phyloP scores from a whole-genome alignment of 768 basidiomycete species.

The Clavulina sp. region DNA sequence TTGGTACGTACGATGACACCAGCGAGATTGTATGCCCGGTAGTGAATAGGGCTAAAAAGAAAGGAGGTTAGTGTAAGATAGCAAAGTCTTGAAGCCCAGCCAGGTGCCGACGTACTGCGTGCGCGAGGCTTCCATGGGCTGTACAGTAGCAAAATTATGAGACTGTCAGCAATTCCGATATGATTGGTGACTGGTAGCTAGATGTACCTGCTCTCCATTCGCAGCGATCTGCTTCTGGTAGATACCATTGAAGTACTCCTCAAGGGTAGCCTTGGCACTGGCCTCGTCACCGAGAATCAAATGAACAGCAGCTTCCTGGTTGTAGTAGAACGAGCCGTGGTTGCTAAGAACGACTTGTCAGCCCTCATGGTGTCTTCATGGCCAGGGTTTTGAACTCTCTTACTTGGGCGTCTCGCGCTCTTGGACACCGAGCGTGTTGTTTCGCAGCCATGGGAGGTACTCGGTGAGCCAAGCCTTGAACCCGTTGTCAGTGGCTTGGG shows the following conservation, averaged over 20 bases:
- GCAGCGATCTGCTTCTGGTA: slow-evolving; percentile 16
- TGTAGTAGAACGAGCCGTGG: slow-evolving; percentile 18
- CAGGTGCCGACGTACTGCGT: slow-evolving; percentile 6
- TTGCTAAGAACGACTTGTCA: slow-evolving; percentile 10
- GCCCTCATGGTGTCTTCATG: slow-evolving; percentile 7
- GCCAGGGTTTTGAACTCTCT: slow-evolving; percentile 1
- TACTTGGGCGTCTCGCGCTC: slow-evolving; percentile 9
- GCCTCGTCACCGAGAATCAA: slow-evolving; percentile 13
- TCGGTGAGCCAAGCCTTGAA: slow-evolving; percentile 13
- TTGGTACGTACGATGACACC: slow-evolving; percentile 12
- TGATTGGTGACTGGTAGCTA: neutral
- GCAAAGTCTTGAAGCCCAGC: neutral
- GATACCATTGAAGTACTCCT: slow-evolving; percentile 13
- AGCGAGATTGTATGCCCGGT: slow-evolving; percentile 18
- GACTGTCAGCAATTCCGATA: slow-evolving; percentile 2
- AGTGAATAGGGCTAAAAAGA: slow-evolving; percentile 15
- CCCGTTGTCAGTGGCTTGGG: slow-evolving; percentile 12
- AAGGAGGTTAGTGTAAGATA: neutral
- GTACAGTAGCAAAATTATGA: neutral
- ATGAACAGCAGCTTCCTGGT: slow-evolving; percentile 15
- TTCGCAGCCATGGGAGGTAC: slow-evolving; percentile 15
- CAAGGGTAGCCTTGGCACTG: slow-evolving; percentile 12
- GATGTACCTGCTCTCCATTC: slow-evolving; percentile 14
- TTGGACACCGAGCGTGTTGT: slow-evolving; percentile 7
- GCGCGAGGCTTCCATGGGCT: slow-evolving; percentile 16